phyloP scores from a whole-genome alignment of 2,329 filamentous ascomycete genomes.

The Penicillium frequentans region DNA sequence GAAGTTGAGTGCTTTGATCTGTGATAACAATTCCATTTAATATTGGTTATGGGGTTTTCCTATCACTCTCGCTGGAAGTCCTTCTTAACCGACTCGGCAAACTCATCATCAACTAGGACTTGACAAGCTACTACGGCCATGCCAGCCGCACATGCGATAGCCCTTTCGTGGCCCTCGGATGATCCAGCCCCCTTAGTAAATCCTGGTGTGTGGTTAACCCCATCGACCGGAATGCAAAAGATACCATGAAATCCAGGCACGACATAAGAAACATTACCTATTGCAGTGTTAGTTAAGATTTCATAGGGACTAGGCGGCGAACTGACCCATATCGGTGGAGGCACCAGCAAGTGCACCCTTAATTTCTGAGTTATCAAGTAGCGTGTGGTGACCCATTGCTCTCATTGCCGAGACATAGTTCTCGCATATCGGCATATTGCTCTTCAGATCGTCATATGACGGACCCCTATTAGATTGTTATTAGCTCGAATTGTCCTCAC shows the following conservation, averaged over 20 bases:
- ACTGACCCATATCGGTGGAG: constrained; percentile 33
- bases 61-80: constrained; percentile 22
- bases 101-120: constrained; percentile 27
- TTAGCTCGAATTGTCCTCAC: background rate
- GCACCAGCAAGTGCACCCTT: constrained; percentile 19
- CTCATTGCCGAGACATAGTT: constrained; percentile 33
- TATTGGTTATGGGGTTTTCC: background rate
- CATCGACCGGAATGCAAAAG: constrained; percentile 48
- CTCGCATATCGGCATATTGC: constrained; percentile 33
- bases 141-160: constrained; percentile 31
- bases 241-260: constrained; percentile 36
- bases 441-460: constrained; percentile 33
- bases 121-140: constrained; percentile 34
- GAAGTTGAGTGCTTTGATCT: background rate
- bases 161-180: constrained; percentile 47
- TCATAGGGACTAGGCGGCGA: background rate
- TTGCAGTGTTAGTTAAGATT: background rate
- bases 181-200: constrained; percentile 56
- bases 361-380: constrained; percentile 24
- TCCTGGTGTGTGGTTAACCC: constrained; percentile 54
- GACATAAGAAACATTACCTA: constrained; percentile 50
- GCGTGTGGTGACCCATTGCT: constrained; percentile 29
- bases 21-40: background rate
- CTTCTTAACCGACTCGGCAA: constrained; percentile 26
- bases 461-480: constrained; percentile 21